Base-by-base conservation (phyloP, 306 rosid species). In the Corylus heterophylla region DNA sequence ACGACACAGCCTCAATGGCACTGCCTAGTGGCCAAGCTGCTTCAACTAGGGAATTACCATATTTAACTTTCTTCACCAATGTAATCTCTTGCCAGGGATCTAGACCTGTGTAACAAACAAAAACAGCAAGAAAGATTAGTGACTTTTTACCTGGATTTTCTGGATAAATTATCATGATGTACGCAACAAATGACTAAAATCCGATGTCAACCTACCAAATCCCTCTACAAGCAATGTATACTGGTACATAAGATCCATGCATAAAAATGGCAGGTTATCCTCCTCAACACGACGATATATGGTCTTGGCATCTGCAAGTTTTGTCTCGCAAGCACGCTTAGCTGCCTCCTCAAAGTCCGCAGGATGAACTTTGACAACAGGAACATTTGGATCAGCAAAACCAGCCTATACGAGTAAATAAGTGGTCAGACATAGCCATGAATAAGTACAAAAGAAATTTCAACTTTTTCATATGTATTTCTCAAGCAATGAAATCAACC, bases 21-120 rank as follows among this genome's bases (percentile, higher is more conserved):
- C 99, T 96, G 79, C 99, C 99, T 42, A 96, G 83, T 48, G 99
- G 99, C 99, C 99, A 93, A 61, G 99, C 99, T 66, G 99, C 98
- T 89, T 96, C 99, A 54, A 96, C 99, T 69, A 89, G 88, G 83
- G 95, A 86, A 31, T 89, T 90, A 0, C 81, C 78, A 61, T 96
- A 96, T 80, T 86, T 77, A 27, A 96, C 96, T 84, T 96, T 56
- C 88, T 96, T 96, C 92, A 96, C 99, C 91, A 96, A 80, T 16
- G 97, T 96, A 66, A 96, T 90, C 81, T 96, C 90, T 79, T 96
- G 99, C 98, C 93, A 86, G 3, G 98, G 99, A 80, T 89, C 87
- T 76, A 96, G 79, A 85, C 97, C 98, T 95, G 92, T 70, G 61
- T 71, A 76, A 74, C 7, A 84, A 76, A 74, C 48, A 74, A 69